Conservation (phyloP, 1,284 basidiomycete genomes). For the Boletus semigastroideus region DNA sequence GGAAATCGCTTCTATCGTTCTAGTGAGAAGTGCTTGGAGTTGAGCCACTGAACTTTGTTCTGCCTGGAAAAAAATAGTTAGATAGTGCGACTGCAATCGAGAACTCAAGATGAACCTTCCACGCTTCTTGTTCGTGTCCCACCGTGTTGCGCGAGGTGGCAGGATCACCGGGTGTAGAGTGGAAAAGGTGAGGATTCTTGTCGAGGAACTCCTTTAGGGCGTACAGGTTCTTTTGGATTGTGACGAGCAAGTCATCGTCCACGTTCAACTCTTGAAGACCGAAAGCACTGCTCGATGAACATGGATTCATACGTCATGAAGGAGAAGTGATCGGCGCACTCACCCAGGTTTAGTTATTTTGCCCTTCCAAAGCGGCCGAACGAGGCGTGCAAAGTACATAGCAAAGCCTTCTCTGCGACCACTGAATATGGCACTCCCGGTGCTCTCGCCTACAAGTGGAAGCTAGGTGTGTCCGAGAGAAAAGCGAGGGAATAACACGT, state of each 20-base stretch:
- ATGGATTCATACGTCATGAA: neutral
- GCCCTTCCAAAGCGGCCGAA: slow-evolving; percentile 86
- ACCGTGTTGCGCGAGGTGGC: slow-evolving; percentile 51
- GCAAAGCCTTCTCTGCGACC: slow-evolving; percentile 89
- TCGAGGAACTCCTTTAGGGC: slow-evolving; percentile 75
- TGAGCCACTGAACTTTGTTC: slow-evolving; percentile 81
- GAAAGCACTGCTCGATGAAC: slow-evolving; percentile 35
- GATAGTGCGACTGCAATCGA: neutral
- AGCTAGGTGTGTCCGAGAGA: neutral
- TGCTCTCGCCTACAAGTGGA: slow-evolving; percentile 52
- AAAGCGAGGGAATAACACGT: slow-evolving; percentile 34
- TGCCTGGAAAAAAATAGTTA: slow-evolving; percentile 44
- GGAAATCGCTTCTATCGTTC: slow-evolving; percentile 89
- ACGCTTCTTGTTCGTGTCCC: slow-evolving; percentile 73
- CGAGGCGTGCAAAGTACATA: slow-evolving; percentile 81
- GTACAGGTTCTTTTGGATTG: slow-evolving; percentile 77
- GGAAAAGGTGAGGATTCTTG: slow-evolving; percentile 77
- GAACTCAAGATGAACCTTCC: slow-evolving; percentile 56
- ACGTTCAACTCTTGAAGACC: slow-evolving; percentile 58
- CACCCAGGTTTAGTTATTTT: slow-evolving; percentile 70
- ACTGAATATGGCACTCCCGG: slow-evolving; percentile 79
- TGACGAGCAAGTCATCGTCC: slow-evolving; percentile 61
- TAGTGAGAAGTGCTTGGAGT: slow-evolving; percentile 70
- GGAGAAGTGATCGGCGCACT: slow-evolving; percentile 13
- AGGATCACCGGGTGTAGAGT: slow-evolving; percentile 68